These are phyloP conservation scores for Gossypium rotundifolium DNA, from an alignment of 345 rosid genomes.

Conservation along the genomic window DNA sequence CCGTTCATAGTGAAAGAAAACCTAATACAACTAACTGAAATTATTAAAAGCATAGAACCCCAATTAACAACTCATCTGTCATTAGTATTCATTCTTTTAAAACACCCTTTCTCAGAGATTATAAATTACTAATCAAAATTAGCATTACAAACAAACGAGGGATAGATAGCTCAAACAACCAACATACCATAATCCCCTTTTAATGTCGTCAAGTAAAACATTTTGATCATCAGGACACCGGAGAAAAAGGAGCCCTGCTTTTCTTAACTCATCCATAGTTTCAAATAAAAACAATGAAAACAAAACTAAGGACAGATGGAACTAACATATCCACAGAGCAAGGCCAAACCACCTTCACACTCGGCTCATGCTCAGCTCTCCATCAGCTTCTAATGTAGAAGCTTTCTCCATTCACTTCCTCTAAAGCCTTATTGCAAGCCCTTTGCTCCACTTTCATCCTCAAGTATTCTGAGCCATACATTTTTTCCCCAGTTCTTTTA, in stretches of 20 bases:
- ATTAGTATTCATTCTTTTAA: not conserved
- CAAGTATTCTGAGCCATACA: not conserved
- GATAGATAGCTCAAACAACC: not conserved
- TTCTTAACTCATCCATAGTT: slow-evolving; percentile 12
- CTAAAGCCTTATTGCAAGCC: slow-evolving; percentile 13
- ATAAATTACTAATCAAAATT: slow-evolving; percentile 8
- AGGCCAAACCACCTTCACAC: slow-evolving; percentile 10
- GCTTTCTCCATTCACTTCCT: slow-evolving; percentile 11
- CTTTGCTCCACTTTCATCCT: slow-evolving; percentile 4
- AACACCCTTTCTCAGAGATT: not conserved
- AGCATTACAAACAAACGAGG: slow-evolving; percentile 14
- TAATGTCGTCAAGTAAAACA: slow-evolving; percentile 14
- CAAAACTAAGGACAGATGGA: not conserved
- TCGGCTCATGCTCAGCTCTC: slow-evolving; percentile 11
- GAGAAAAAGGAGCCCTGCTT: slow-evolving; percentile 25
- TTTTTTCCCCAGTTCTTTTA: slow-evolving; percentile 9
- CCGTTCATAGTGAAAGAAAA: not conserved
- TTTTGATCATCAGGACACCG: slow-evolving; percentile 28
- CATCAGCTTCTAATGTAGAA: slow-evolving; percentile 14
- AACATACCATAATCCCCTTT: slow-evolving; percentile 14
- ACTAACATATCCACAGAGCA: not conserved
- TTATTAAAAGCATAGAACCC: not conserved
- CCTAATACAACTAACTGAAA: not conserved
- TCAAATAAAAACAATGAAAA: slow-evolving; percentile 1
- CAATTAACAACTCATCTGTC: not conserved